Percentiles rank a stretch among this genome's conserved stretches.
These are phyloP conservation scores for Ochetophila trinervis DNA, from an alignment of 306 rosid genomes.

Conservation along the genomic window DNA sequence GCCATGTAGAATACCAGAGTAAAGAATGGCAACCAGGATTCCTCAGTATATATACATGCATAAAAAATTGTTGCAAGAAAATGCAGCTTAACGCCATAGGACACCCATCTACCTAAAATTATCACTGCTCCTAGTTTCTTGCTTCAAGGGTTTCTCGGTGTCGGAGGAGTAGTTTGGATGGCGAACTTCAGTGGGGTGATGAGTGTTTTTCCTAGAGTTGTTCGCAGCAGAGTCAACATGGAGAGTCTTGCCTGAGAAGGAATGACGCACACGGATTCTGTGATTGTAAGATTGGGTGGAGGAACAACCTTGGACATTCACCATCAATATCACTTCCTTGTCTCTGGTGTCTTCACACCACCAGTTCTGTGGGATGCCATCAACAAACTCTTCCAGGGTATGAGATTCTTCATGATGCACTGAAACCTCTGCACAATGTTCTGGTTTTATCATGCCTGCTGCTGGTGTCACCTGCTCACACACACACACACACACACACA, in stretches of 20 bases:
- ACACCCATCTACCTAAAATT: too few species aligned
- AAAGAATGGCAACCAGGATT: too few species aligned
- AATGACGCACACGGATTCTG: constrained; percentile 57
- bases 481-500: neutral
- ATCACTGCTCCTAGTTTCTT: too few species aligned
- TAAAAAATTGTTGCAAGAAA: too few species aligned
- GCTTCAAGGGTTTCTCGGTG: too few species aligned
- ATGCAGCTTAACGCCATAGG: too few species aligned
- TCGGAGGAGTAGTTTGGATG: too few species aligned
- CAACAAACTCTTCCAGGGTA: constrained; percentile 56
- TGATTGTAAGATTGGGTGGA: constrained; percentile 42
- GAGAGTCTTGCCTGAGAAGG: constrained; percentile 55
- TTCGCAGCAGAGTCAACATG: constrained; percentile 37
- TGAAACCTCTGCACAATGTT: constrained; percentile 63
- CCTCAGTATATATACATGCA: too few species aligned
- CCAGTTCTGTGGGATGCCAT: constrained; percentile 80
- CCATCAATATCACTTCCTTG: constrained; percentile 63
- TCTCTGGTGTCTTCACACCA: constrained; percentile 85
- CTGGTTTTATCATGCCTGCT: constrained; percentile 73
- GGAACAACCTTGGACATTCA: constrained; percentile 68
- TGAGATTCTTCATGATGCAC: constrained; percentile 69
- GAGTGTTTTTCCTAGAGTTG: neutral
- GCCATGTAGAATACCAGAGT: too few species aligned
- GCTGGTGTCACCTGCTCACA: constrained; percentile 62
- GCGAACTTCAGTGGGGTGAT: neutral